Evolutionary conservation across 352 stramenopile species (phyloP), one percentile per base, ranked within the genome.

Genomic region (Phytophthora uliginosa): DNA sequence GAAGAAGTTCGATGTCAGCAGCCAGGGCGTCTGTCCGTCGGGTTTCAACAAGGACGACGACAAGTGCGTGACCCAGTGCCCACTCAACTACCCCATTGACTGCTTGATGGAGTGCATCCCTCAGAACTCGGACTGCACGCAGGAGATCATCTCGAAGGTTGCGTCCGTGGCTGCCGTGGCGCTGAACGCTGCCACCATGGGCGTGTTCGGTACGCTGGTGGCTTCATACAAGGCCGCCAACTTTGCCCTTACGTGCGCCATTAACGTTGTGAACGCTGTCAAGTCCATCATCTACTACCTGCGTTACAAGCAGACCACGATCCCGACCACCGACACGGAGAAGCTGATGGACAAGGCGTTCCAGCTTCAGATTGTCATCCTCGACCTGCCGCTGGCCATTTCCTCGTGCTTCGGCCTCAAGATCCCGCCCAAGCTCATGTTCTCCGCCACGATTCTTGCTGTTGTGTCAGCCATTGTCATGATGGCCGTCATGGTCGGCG

Each of bases 61-160:
- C 51, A 72, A 73, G 6, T 89, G 83, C 54, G 71, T 83, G 56
- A 73, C 79, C 0, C 70, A 90, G 57, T 92, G 84, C 12, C 84
- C 84, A 0, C 56, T 85, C 9, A 55, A 69, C 24, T 85, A 84
- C 62, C 78, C 78, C 3, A 34, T 85, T 5, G 67, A 77, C 4
- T 85, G 78, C 60, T 61, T 67, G 51, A 61, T 60, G 59, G 56
- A 85, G 53, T 85, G 78, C 31, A 71, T 85, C 53, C 76, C 78
- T 55, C 78, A 83, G 26, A 85, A 77, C 24, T 15, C 10, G 28
- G 78, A 85, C 33, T 85, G 78, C 40, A 75, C 59, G 10, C 74
- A 78, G 47, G 70, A 73, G 26, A 74, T 90, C 7, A 1, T 88
- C 17, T 47, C 47, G 12, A 86, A 88, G 66, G 40, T 83, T 45